phyloP scores from a whole-genome alignment of 2,329 filamentous ascomycete species.

The Cladosporium sp. region DNA sequence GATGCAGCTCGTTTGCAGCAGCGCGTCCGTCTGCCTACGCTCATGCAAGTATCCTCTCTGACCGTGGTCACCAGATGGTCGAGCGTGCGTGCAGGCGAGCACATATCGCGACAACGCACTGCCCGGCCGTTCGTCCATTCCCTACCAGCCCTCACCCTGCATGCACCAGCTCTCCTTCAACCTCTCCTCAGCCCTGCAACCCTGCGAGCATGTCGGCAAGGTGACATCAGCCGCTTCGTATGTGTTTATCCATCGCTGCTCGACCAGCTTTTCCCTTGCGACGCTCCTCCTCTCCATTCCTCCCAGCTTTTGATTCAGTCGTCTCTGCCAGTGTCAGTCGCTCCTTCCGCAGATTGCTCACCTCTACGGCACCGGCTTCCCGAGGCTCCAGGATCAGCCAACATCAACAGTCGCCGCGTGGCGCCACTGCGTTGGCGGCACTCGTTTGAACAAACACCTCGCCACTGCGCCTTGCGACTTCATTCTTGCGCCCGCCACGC shows the following conservation, averaged over 20 bases:
- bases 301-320: constrained; percentile 5
- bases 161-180: constrained; percentile 1
- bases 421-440: constrained; percentile 7
- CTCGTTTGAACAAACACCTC: not conserved
- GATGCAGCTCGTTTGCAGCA: not conserved
- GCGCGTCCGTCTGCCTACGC: not conserved
- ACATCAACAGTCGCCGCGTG: not conserved
- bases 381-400: not conserved
- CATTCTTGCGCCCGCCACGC: constrained; percentile 12
- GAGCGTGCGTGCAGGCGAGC: not conserved
- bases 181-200: constrained; percentile 9
- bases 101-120: not conserved
- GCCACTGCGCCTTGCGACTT: not conserved
- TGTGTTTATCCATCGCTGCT: not conserved
- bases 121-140: constrained; percentile 6
- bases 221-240: constrained; percentile 9
- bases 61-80: not conserved
- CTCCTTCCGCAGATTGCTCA: not conserved
- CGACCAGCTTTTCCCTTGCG: not conserved
- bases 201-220: constrained; percentile 9
- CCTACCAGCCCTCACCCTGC: constrained; percentile 12
- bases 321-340: not conserved
- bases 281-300: constrained; percentile 1
- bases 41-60: constrained; percentile 3
- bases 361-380: constrained; percentile 1